These are phyloP conservation scores for Epichloe coenophiala DNA, from an alignment of 2,329 filamentous ascomycete species.

Conservation along the genomic window DNA sequence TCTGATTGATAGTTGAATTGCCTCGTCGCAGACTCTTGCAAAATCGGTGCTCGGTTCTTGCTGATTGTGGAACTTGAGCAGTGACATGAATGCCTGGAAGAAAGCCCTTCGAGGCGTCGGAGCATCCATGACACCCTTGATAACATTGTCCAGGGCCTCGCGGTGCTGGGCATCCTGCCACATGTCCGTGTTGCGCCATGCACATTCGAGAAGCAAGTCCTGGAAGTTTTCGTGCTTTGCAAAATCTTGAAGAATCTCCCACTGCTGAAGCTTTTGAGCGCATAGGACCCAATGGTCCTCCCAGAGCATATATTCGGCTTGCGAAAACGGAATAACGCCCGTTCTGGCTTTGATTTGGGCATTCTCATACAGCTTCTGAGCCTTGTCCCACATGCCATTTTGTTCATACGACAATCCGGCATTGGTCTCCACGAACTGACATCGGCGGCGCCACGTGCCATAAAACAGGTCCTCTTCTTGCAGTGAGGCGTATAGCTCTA, in stretches of 20 bases:
- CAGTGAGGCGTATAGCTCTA: conserved; percentile 79
- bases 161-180: conserved; percentile 81
- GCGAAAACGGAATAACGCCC: conserved; percentile 88
- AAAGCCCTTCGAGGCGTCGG: conserved; percentile 88
- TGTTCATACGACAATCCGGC: conserved; percentile 96
- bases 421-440: conserved; percentile 95
- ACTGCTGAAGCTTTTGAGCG: conserved; percentile 95
- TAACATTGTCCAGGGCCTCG: conserved; percentile 80
- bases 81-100: conserved; percentile 96
- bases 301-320: conserved; percentile 97
- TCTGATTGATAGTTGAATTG: conserved; percentile 89
- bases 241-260: conserved; percentile 95
- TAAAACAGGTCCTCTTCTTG: conserved; percentile 97
- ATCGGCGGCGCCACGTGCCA: conserved; percentile 87
- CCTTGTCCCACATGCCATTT: conserved; percentile 98
- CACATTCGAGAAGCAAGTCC: conserved; percentile 85
- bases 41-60: conserved; percentile 70
- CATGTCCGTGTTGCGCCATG: conserved; percentile 89
- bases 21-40: conserved; percentile 83
- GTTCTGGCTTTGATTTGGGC: conserved; percentile 96
- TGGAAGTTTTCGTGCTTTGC: conserved; percentile 98
- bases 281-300: conserved; percentile 98
- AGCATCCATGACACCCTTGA: conserved; percentile 95
- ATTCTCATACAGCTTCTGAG: conserved; percentile 89
- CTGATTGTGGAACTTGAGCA: conserved; percentile 88